Conservation (phyloP, 148 eudicot genomes). For the Gaultheria prostrata region DNA sequence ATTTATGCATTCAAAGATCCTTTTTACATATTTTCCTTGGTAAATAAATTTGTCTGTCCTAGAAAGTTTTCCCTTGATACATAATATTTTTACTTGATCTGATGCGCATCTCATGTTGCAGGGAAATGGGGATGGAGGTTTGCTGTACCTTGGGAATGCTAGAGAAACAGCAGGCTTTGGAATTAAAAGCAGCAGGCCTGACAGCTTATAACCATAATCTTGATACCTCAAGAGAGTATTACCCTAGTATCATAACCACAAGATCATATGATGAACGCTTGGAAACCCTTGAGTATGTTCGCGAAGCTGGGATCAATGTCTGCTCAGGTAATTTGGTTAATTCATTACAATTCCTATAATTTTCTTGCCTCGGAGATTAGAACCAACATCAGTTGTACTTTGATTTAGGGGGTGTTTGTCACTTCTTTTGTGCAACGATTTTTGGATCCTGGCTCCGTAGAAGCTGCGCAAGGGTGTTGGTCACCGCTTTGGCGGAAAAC, state of each 20-base stretch:
- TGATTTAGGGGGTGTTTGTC: not conserved
- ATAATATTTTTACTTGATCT: not conserved
- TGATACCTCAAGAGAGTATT: constrained; percentile 96
- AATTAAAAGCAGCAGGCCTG: constrained; percentile 90
- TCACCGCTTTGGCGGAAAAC: not conserved
- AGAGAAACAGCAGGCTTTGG: constrained; percentile 95
- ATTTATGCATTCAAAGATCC: not conserved
- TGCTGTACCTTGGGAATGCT: constrained; percentile 99
- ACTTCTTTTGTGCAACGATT: not conserved
- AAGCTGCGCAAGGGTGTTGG: not conserved
- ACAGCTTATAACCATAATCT: constrained; percentile 98
- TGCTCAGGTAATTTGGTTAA: constrained; percentile 68
- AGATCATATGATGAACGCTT: constrained; percentile 91
- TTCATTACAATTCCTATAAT: not conserved
- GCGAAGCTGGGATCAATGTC: constrained; percentile 96
- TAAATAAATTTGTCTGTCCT: not conserved
- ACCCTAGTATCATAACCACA: constrained; percentile 89
- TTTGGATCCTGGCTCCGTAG: not conserved
- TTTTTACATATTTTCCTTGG: not conserved
- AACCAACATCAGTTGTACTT: not conserved
- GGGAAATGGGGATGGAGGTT: constrained; percentile 99
- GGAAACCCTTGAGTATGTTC: constrained; percentile 81
- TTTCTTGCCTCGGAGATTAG: not conserved
- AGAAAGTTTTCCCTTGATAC: not conserved
- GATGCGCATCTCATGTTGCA: constrained; percentile 27